Conservation (phyloP, 148 eudicot genomes). For the Vaccinium corymbosum region DNA sequence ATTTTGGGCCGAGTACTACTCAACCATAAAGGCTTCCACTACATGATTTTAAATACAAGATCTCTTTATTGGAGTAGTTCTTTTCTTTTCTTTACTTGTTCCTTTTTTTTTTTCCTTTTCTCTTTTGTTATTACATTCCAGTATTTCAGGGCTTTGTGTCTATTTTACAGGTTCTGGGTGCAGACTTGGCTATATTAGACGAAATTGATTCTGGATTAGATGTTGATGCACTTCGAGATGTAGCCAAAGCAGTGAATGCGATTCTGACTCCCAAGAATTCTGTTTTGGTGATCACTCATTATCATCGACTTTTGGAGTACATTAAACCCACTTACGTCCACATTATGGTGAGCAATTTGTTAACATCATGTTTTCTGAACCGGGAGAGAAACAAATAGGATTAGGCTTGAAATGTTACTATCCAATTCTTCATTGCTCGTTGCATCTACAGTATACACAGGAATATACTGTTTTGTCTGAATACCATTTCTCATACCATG, state of each 20-base stretch:
- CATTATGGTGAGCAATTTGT: constrained; percentile 64
- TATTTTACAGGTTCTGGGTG: constrained; percentile 77
- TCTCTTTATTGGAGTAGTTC: not conserved
- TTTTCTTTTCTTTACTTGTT: not conserved
- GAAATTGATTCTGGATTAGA: constrained; percentile 98
- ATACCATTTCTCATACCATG: not conserved
- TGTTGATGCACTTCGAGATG: constrained; percentile 96
- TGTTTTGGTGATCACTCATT: constrained; percentile 95
- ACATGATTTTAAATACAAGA: not conserved
- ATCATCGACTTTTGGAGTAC: constrained; percentile 76
- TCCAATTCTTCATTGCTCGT: not conserved
- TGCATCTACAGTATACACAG: not conserved
- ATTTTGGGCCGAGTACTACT: not conserved
- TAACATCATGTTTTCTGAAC: not conserved
- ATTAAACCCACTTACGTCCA: constrained; percentile 78
- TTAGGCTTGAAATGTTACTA: not conserved
- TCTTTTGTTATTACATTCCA: not conserved
- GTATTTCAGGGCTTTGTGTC: not conserved
- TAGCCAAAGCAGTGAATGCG: constrained; percentile 82
- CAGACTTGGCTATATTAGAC: constrained; percentile 87
- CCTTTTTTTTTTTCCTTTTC: not conserved
- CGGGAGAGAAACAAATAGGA: not conserved
- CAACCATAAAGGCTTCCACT: not conserved
- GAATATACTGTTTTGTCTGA: not conserved
- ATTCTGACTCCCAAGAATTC: constrained; percentile 71